Evolutionary conservation across 2,329 filamentous ascomycete species (phyloP), one percentile per base, ranked within the genome.

Genomic region (Alternaria sp.): DNA sequence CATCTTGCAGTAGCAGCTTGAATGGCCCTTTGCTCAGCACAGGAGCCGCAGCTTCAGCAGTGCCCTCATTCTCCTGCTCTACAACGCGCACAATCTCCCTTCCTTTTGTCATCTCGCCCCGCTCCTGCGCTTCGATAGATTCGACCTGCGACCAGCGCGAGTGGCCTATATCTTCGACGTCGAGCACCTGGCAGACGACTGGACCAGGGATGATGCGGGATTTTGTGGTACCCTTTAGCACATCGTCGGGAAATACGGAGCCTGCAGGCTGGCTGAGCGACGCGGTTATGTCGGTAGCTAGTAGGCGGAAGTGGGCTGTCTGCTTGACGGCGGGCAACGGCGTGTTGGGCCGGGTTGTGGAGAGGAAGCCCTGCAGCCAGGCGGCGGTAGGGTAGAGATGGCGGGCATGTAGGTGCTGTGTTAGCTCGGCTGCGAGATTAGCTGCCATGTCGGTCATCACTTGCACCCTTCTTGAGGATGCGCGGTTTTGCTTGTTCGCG

Each of bases 81-180:
- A 89, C 86, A 0, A 96, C 87, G 4, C 95, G 87, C 17, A 98
- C 88, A 28, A 99, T 88, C 77, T 97, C 91, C 10, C 93, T 83
- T 0, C 96, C 96, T 44, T 88, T 87, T 1, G 86, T 92, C 67
- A 84, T 87, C 81, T 95, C 92, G 1, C 92, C 92, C 12, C 91
- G 86, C 73, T 91, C 89, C 47, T 89, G 83, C 46, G 89, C 87
- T 78, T 95, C 92, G 7, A 96, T 88, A 32, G 90, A 89, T 78
- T 97, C 93, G 30, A 97, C 87, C 79, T 97, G 93, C 67, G 93
- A 90, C 93, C 94, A 97, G 55, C 91, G 87, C 71, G 91, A 93
- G 56, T 87, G 86, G 3, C 90, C 87, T 19, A 98, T 86, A 75
- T 98, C 94, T 75, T 97, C 91, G 8, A 98, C 85, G 71, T 96